A percentile compares a stretch with the other conserved stretches of the same genome.
phyloP scores from a whole-genome alignment of 495 filamentous ascomycete genomes.

The Penicillium simplicissimum region DNA sequence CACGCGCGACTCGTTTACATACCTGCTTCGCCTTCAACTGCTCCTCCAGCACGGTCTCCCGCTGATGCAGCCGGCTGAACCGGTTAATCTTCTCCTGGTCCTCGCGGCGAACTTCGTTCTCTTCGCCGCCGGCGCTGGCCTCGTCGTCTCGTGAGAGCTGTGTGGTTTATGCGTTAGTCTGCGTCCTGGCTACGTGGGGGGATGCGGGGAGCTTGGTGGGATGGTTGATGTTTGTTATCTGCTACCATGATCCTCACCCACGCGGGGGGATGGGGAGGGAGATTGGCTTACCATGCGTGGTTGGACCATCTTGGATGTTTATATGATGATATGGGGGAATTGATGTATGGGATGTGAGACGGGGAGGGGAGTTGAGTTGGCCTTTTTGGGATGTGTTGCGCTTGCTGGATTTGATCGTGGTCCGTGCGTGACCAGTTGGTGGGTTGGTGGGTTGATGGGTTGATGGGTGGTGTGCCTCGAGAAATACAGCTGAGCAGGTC shows the following conservation, averaged over 20 bases:
- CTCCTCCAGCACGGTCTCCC: conserved; percentile 73
- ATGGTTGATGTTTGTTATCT: background rate
- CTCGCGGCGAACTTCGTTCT: conserved; percentile 89
- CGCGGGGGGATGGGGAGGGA: background rate
- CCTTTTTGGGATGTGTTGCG: background rate
- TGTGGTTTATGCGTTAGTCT: background rate
- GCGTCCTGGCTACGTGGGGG: conserved; percentile 5
- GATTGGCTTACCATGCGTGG: conserved; percentile 41
- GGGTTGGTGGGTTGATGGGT: too few relatives aligned
- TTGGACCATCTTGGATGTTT: conserved; percentile 41
- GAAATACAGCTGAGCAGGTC: too few relatives aligned
- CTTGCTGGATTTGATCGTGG: conserved; percentile 19
- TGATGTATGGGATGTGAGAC: conserved; percentile 2
- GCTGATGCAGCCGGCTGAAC: conserved; percentile 92
- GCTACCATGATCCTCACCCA: background rate
- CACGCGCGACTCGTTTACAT: conserved; percentile 22
- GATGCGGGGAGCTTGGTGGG: conserved; percentile 7
- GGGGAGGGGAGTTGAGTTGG: background rate
- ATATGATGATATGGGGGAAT: background rate
- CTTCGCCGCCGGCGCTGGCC: conserved; percentile 61
- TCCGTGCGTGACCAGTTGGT: conserved; percentile 17
- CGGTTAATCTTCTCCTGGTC: conserved; percentile 99
- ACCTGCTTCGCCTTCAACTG: conserved; percentile 83
- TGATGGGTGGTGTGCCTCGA: too few relatives aligned
- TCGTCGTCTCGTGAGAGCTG: conserved; percentile 95